Evolutionary conservation across 805 yeast genomes (phyloP), one percentile per base, ranked within the genome.

Genomic region (Debaryomyces castellii): DNA sequence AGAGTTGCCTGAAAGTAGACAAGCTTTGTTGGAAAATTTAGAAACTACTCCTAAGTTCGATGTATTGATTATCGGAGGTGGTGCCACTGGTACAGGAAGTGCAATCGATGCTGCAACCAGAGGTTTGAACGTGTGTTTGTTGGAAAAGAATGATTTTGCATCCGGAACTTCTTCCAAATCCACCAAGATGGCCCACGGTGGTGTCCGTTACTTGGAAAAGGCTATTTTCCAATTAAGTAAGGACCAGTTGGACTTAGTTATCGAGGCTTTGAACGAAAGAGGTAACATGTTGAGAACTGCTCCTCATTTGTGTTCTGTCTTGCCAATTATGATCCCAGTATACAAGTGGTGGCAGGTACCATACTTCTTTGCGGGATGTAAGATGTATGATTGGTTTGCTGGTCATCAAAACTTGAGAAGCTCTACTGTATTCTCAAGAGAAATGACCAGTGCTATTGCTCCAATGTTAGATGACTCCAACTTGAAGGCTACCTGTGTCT

Each of bases 171-270:
- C 96, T 7, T 89, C 97, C 28, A 87, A 90, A 59, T 87, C 96
- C 12, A 91, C 98, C 40, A 91, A 91, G 71, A 87, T 91, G 83
- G 96, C 96, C 37, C 98, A 91, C 63, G 98, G 98, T 54, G 98
- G 98, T 64, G 97, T 91, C 36, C 78, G 98, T 59, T 91, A 91
- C 67, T 78, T 91, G 60, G 98, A 91, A 66, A 91, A 91, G 73
- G 97, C 97, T 33, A 82, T 91, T 58, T 89, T 89, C 80, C 90
- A 89, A 71, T 77, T 91, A 43, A 90, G 95, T 47, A 89, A 88
- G 67, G 92, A 84, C 49, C 98, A 91, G 73, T 76, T 87, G 66
- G 88, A 87, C 68, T 76, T 89, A 58, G 96, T 89, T 51, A 85
- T 87, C 56, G 96, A 89, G 67, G 96, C 96, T 5, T 74, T 89